phyloP scores from a whole-genome alignment of 2,329 filamentous ascomycete genomes.

The Beauveria varroae region DNA sequence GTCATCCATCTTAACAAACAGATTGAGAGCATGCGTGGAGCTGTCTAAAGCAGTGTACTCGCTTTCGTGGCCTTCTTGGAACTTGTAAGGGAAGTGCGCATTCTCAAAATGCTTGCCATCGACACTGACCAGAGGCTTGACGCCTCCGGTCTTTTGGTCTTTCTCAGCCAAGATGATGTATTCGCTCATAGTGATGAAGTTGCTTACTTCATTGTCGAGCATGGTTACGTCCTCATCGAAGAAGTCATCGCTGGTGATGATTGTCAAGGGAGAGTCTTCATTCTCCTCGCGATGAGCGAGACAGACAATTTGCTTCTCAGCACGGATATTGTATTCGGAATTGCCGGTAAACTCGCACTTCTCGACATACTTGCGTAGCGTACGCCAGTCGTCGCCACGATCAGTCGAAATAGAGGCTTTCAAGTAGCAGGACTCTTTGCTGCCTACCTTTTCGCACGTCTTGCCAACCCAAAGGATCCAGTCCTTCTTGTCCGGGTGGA shows the following conservation, averaged over 20 bases:
- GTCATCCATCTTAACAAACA: slow-evolving; percentile 79
- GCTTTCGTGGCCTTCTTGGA: slow-evolving; percentile 68
- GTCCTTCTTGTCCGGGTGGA: slow-evolving; percentile 78
- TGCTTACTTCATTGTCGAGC: slow-evolving; percentile 56
- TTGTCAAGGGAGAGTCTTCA: slow-evolving; percentile 53
- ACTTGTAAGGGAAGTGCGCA: slow-evolving; percentile 79
- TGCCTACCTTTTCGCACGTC: slow-evolving; percentile 52
- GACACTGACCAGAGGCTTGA: slow-evolving; percentile 75
- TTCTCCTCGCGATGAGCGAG: slow-evolving; percentile 48
- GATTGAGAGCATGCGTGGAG: slow-evolving; percentile 86
- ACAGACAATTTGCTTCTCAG: slow-evolving; percentile 52
- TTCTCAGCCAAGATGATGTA: slow-evolving; percentile 85
- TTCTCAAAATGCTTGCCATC: slow-evolving; percentile 77
- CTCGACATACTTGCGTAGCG: slow-evolving; percentile 63
- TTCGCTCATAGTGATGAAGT: slow-evolving; percentile 92
- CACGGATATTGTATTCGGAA: slow-evolving; percentile 45
- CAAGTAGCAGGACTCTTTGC: slow-evolving; percentile 54
- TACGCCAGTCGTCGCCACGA: slow-evolving; percentile 73
- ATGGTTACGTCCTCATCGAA: slow-evolving; percentile 53
- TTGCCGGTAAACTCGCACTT: slow-evolving; percentile 83
- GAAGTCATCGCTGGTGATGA: slow-evolving; percentile 73
- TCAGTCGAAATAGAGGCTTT: slow-evolving; percentile 73
- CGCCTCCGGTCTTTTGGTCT: slow-evolving; percentile 57
- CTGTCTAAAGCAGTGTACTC: slow-evolving; percentile 93
- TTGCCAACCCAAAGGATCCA: slow-evolving; percentile 89